phyloP scores from a whole-genome alignment of 192 early-diverging fungal species.

The Diversispora epigaea region DNA sequence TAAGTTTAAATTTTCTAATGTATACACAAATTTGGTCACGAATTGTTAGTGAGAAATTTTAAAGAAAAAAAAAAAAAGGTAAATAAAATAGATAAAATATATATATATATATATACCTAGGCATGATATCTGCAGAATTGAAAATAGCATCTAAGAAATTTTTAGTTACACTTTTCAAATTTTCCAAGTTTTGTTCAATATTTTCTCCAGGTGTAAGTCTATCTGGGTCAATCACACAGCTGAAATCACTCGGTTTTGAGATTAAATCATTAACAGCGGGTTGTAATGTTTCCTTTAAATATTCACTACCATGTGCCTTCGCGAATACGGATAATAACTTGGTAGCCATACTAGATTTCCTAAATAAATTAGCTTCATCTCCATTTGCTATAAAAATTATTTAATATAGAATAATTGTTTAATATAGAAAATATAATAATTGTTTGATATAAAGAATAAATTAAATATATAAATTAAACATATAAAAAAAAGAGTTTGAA shows the following conservation, averaged over 20 bases:
- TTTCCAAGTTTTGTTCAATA: conserved; percentile 69
- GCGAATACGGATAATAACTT: conserved; percentile 83
- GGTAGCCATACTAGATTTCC: conserved; percentile 87
- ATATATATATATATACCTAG: conserved; percentile 41
- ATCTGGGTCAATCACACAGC: conserved; percentile 86
- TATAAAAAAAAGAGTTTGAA: too few relatives aligned
- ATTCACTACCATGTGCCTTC: conserved; percentile 78
- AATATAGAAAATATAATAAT: background rate
- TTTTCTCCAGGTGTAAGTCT: conserved; percentile 68
- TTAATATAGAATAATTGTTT: background rate
- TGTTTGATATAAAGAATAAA: too few relatives aligned
- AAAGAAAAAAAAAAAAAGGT: background rate
- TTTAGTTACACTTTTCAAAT: conserved; percentile 73
- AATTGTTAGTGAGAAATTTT: background rate
- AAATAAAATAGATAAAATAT: background rate
- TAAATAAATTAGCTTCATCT: conserved; percentile 80
- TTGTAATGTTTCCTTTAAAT: conserved; percentile 74
- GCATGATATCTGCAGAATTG: conserved; percentile 65
- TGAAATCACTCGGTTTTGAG: conserved; percentile 61
- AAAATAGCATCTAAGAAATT: conserved; percentile 83
- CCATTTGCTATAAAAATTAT: background rate
- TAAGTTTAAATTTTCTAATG: conserved; percentile 62
- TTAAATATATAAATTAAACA: too few relatives aligned
- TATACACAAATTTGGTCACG: background rate
- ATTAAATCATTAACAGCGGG: conserved; percentile 73